These are phyloP conservation scores for Penicillium sp. DNA, from an alignment of 2,329 filamentous ascomycete genomes.

Conservation along the genomic window DNA sequence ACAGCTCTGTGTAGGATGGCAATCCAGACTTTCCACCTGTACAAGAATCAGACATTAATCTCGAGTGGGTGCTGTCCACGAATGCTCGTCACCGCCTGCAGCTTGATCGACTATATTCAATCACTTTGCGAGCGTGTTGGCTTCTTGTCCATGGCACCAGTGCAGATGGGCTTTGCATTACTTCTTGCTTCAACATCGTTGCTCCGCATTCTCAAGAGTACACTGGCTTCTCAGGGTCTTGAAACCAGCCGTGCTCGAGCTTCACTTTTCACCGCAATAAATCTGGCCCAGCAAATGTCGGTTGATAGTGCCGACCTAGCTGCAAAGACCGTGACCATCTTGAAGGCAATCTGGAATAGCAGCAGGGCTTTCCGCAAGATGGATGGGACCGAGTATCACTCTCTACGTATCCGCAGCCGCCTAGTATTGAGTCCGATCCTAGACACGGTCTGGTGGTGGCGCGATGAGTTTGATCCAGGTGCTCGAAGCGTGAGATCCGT, in stretches of 20 bases:
- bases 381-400: conserved; percentile 36
- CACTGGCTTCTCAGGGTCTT: conserved; percentile 25
- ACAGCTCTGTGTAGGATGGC: conserved; percentile 30
- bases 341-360: conserved; percentile 44
- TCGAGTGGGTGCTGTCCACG: conserved; percentile 27
- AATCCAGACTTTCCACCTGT: conserved; percentile 38
- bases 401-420: conserved; percentile 41
- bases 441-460: conserved; percentile 45
- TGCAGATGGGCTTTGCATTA: conserved; percentile 30
- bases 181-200: conserved; percentile 33
- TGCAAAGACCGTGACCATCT: conserved; percentile 30
- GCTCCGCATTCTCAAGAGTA: conserved; percentile 41
- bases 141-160: conserved; percentile 24
- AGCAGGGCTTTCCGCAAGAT: conserved; percentile 39
- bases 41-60: conserved; percentile 30
- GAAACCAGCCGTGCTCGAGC: conserved; percentile 35
- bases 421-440: conserved; percentile 38
- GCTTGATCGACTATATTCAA: conserved; percentile 31
- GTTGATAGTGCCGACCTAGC: conserved; percentile 37
- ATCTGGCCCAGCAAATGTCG: conserved; percentile 39
- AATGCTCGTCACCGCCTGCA: conserved; percentile 30
- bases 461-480: conserved; percentile 40
- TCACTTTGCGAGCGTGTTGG: conserved; percentile 20
- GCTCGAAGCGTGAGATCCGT: conserved; percentile 14
- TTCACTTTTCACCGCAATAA: conserved; percentile 38